These are phyloP conservation scores for Picea glauca DNA, from an alignment of 75 land plant species.

Conservation along the genomic window DNA sequence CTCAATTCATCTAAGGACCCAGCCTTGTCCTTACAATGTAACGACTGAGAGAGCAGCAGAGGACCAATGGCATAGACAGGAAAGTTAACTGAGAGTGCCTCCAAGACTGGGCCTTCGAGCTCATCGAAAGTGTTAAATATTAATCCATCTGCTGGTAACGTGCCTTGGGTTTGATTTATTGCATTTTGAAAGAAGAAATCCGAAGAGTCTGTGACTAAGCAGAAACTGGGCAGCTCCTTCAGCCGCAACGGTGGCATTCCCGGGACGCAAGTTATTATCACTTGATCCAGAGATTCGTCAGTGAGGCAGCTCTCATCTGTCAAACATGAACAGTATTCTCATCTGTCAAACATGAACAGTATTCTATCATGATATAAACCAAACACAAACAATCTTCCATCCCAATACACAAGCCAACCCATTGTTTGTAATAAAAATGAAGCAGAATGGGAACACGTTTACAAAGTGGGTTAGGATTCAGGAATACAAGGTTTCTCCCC, in stretches of 20 bases:
- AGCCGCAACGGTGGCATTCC: constrained; percentile 32
- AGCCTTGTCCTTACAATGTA: background rate
- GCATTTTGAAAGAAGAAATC: background rate
- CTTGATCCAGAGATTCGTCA: constrained; percentile 13
- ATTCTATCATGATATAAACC: too few relatives aligned
- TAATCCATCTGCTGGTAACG: background rate
- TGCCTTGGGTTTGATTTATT: background rate
- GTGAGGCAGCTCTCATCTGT: constrained; percentile 28
- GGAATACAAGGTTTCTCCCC: too few relatives aligned
- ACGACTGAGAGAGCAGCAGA: background rate
- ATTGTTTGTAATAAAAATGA: too few relatives aligned
- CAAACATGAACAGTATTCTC: background rate
- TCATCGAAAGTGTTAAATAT: constrained; percentile 13
- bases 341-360: constrained; percentile 14
- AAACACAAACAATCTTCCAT: too few relatives aligned
- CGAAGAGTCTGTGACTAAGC: constrained; percentile 10
- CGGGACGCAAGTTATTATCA: constrained; percentile 27
- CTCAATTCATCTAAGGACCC: constrained; percentile 2
- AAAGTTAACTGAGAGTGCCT: background rate
- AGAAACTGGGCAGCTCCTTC: constrained; percentile 42
- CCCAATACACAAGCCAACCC: too few relatives aligned
- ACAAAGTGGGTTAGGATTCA: too few relatives aligned
- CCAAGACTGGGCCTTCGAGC: constrained; percentile 12
- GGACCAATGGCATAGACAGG: constrained; percentile 13
- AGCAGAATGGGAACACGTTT: too few relatives aligned